These are phyloP conservation scores for Cynanchum wilfordii DNA, from an alignment of 257 asterid genomes.

Conservation along the genomic window DNA sequence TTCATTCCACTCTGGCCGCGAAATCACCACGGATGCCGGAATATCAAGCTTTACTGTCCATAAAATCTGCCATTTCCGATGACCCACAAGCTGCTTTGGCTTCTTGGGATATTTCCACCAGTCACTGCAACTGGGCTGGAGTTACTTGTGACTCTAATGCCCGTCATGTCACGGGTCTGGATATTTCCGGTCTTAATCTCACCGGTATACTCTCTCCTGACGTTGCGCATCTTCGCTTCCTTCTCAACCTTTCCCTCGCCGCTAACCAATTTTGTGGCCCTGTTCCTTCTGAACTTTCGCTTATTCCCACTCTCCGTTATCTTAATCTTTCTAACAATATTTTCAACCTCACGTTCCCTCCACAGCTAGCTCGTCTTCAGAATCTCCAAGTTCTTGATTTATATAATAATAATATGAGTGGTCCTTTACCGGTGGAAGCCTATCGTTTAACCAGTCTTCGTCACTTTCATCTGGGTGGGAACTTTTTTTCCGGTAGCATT, in stretches of 20 bases:
- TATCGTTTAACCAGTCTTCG: conserved; percentile 41
- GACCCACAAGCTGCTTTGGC: conserved; percentile 59
- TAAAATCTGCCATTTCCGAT: conserved; percentile 60
- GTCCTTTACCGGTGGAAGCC: conserved; percentile 52
- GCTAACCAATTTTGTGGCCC: conserved; percentile 58
- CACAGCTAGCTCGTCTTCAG: conserved; percentile 36
- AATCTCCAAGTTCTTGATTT: conserved; percentile 65
- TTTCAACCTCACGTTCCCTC: conserved; percentile 53
- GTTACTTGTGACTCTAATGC: conserved; percentile 61
- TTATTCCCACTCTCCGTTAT: conserved; percentile 42
- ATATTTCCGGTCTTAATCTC: conserved; percentile 58
- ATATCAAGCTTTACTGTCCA: conserved; percentile 49
- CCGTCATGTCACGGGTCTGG: conserved; percentile 64
- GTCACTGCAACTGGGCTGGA: conserved; percentile 68
- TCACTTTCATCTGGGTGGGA: conserved; percentile 80
- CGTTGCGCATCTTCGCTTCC: conserved; percentile 55
- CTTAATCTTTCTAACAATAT: conserved; percentile 73
- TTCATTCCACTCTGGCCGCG: conserved; percentile 33
- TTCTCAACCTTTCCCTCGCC: conserved; percentile 54
- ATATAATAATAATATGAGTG: conserved; percentile 77
- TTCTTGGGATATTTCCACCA: conserved; percentile 54
- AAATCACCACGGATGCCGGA: conserved; percentile 43
- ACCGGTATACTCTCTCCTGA: conserved; percentile 53
- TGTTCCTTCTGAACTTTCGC: conserved; percentile 52
- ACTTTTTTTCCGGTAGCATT: conserved; percentile 56